Evolutionary conservation across 2,329 filamentous ascomycete genomes (phyloP), one percentile per base, ranked within the genome.

Genomic region (Aschersonia sp.): DNA sequence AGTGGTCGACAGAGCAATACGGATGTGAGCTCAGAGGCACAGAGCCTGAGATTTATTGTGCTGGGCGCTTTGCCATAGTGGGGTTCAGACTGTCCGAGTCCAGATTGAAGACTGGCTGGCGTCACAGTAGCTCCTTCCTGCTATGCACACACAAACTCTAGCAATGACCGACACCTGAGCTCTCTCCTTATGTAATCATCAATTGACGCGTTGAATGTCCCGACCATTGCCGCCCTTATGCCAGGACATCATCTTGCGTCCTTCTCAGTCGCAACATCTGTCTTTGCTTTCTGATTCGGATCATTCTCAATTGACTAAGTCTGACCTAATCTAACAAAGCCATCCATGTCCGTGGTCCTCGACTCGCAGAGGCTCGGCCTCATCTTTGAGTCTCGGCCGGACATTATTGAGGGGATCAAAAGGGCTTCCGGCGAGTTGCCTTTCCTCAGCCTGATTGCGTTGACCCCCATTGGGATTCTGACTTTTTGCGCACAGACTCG

Each of bases 381-480:
- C 48, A 69, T 78, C 53, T 79, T 81, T 57, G 62, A 71, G 48
- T 66, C 72, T 40, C 68, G 76, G 45, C 74, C 74, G 6, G 76
- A 81, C 52, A 73, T 81, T 49, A 55, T 80, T 14, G 59, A 69
- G 10, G 68, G 66, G 48, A 79, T 81, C 55, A 62, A 69, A 50
- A 61, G 66, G 53, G 71, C 71, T 50, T 74, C 76, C 30, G 73
- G 74, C 77, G 64, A 51, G 65, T 52, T 12, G 12, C 12, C 12
- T 8, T 12, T 47, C 30, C 31, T 6, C n/a, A 2, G 35, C 8
- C n/a, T 30, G 37, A 12, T 11, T 32, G 4, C 14, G 29, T 7
- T 41, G 32, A 1, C 9, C 30, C 31, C 4, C 32, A 40, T 14
- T 10, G n/a, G 29, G 22, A 30, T 44, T 47, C 43, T 48, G 11